phyloP scores from a whole-genome alignment of 371 early-diverging fungal species.

The Thermomucor indicae-seudaticae region DNA sequence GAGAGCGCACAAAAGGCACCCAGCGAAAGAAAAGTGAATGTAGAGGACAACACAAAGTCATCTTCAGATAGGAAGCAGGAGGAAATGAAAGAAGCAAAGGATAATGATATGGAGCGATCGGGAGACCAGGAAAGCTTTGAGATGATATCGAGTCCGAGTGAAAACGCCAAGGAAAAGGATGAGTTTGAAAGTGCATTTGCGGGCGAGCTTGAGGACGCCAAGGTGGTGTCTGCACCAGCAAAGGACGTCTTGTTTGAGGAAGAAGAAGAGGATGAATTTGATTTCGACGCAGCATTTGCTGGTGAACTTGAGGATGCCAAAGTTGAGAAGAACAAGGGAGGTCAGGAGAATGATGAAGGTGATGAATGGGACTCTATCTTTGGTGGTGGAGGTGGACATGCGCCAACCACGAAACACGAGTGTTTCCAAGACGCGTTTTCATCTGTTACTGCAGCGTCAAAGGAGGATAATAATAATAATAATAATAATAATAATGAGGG shows the following conservation, averaged over 20 bases:
- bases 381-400: slow-evolving; percentile 13
- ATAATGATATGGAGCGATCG: slow-evolving; percentile 7
- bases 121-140: slow-evolving; percentile 7
- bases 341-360: not conserved
- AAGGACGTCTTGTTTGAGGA: no score
- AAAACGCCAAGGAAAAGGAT: slow-evolving; percentile 1
- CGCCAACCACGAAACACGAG: not conserved
- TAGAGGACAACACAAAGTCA: not conserved
- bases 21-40: no score
- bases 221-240: slow-evolving; percentile 11
- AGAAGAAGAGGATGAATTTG: slow-evolving; percentile 4
- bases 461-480: not conserved
- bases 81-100: not conserved
- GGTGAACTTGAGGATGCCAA: not conserved
- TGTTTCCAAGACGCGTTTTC: slow-evolving; percentile 14
- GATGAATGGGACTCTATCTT: slow-evolving; percentile 45
- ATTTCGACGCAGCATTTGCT: slow-evolving; percentile 45
- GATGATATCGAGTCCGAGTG: slow-evolving; percentile 4
- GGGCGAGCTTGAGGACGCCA: slow-evolving; percentile 31
- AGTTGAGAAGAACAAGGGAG: not conserved
- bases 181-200: slow-evolving; percentile 23
- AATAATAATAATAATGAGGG: not conserved
- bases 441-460: not conserved
- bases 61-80: not conserved
- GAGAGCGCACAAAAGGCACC: no score